Base-by-base conservation (phyloP, 257 asterid species). In the Solanum piurae region DNA sequence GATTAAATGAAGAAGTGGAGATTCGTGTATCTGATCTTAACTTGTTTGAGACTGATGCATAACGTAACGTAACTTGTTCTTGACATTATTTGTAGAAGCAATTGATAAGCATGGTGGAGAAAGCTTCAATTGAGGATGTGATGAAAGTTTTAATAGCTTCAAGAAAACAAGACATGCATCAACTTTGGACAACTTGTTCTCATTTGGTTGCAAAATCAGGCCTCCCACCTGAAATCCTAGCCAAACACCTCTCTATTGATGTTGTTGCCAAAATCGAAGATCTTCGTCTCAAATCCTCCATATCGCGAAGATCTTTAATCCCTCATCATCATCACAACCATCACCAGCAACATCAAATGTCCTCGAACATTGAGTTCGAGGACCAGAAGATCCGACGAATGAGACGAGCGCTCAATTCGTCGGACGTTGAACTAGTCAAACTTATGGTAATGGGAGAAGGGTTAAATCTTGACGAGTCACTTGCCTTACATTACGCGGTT, bases 371-470 rank as follows among this genome's bases (percentile, higher is more conserved):
- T 29, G 95, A 95, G 83, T 92, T 94, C 0, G 99, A 96, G 89
- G 98, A 95, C 88, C 98, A 96, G n/a, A 96, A 94, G 71, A 95
- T 95, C 36, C 94, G 98, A 1, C 91, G 99, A 29, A 96, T 96
- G 99, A 91, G 98, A 36, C 95, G 99, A 8, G 99, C 99, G 18
- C 98, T 96, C 4, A 98, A 95, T 90, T 94, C 98, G 0, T 96
- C 99, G 1, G 99, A 96, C 58, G 99, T 95, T 6, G 99, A 96
- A 86, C 96, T 96, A 0, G 98, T 96, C 60, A 96, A 96, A 89
- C 99, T 96, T 5, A 96, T 96, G 99, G 99, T 96, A 60, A 96
- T 96, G 99, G 98, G 99, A 6, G 99, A 96, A 89, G 99, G 99
- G 18, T 94, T 96, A 8, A 96, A 96, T 74, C 94, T 96, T 7